These are phyloP conservation scores for Psidium guajava DNA, from an alignment of 345 rosid genomes.

Conservation along the genomic window DNA sequence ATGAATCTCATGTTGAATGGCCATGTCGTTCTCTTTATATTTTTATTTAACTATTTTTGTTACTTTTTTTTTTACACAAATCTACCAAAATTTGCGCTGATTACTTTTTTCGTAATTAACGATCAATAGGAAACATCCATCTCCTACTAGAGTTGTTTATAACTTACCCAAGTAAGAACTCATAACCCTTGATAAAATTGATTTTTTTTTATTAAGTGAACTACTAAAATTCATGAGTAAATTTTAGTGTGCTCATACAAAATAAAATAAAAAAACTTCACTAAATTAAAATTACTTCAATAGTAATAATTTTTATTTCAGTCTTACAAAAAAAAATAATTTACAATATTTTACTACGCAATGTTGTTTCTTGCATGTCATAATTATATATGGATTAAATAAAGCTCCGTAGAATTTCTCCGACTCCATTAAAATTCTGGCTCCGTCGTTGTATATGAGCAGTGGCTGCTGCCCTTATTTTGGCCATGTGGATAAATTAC, in stretches of 20 bases:
- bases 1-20: too few relatives aligned
- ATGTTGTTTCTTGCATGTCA: neutral
- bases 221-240: neutral
- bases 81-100: too few relatives aligned
- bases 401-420: neutral
- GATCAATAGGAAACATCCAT: neutral
- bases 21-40: too few relatives aligned
- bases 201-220: neutral
- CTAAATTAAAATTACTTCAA: neutral
- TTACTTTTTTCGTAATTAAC: neutral
- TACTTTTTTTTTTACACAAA: too few relatives aligned
- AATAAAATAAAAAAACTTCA: too few relatives aligned
- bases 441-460: neutral
- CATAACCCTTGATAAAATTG: neutral
- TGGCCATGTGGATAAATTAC: neutral
- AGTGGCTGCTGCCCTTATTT: neutral
- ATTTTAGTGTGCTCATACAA: neutral
- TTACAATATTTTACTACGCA: neutral
- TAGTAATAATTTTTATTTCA: too few relatives aligned
- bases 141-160: neutral
- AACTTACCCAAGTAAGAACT: neutral
- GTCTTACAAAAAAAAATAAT: too few relatives aligned
- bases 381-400: too few relatives aligned
- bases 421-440: neutral
- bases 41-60: too few relatives aligned